Base-by-base conservation (phyloP, 1,139 yeast genomes). In the Magnusiomyces magnusii region DNA sequence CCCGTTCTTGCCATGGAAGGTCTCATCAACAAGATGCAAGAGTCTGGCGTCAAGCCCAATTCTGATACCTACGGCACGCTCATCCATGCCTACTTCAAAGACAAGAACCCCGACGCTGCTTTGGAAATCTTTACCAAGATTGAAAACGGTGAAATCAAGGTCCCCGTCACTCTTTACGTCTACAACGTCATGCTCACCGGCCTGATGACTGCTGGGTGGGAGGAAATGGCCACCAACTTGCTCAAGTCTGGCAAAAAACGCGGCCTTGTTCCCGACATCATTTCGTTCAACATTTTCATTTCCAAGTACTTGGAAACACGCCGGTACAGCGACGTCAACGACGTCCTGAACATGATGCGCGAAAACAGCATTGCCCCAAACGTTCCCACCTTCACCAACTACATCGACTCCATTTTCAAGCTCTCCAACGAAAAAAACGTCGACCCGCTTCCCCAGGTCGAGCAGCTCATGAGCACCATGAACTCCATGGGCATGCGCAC, bases 321-420 rank as follows among this genome's bases (percentile, higher is more conserved):
- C 27, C 65, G 74, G 28, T 71, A 69, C 53, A 72, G 70, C 3
- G 72, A 71, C 54, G 80, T 79, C 3, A 64, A 66, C 23, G 64
- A 67, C 9, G 59, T 76, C 27, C 63, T 80, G 23, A 70, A 70
- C n/a, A 64, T 69, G 36, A 72, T 80, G 74, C 60, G 64, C 3
- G 61, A 65, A 9, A 60, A 75, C 44, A 72, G 76, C n/a, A 73
- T 85, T 44, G 69, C 76, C 42, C 87, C 86, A 34, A 89, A 85
- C 68, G 77, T 83, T 56, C 84, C 83, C 19, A 85, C 93, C 1
- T 82, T 83, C 69, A 80, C 92, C n/a, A 80, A 80, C 47, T 73
- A 86, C 41, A 77, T 86, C 58, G 85, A 85, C 67, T 72, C 79
- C 57, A 76, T 80, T 64, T 78, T 85, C 73, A 83, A 81, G 68